Evolutionary conservation across 2,329 filamentous ascomycete species (phyloP).

Genomic region (Colletotrichum noveboracense): DNA sequence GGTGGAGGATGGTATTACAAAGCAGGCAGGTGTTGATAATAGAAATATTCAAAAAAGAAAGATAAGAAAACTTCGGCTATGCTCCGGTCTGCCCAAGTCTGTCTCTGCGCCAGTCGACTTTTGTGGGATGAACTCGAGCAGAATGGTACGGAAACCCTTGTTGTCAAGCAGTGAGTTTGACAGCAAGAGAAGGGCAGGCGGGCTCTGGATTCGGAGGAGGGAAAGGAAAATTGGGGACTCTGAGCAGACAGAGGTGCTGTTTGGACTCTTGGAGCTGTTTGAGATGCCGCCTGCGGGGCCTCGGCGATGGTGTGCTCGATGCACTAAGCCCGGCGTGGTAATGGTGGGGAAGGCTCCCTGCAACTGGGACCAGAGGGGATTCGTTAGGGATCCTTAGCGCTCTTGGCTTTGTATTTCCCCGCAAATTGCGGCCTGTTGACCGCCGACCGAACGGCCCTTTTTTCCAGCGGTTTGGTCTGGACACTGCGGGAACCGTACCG

Average conservation of each 20-base stretch:
- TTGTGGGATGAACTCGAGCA: not conserved
- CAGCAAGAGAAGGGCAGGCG: not conserved
- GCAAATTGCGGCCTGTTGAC: constrained; percentile 14
- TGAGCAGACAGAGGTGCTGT: not conserved
- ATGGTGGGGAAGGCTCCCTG: not conserved
- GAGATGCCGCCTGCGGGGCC: constrained; percentile 1
- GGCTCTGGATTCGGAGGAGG: not conserved
- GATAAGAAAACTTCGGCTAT: not conserved
- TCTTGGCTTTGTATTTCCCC: constrained; percentile 14
- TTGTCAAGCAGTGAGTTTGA: not conserved
- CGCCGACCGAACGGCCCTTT: not conserved
- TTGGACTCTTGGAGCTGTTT: not conserved
- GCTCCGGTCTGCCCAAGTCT: not conserved
- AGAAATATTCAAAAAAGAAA: not conserved
- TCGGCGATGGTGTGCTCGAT: constrained; percentile 17
- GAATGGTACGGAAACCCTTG: not conserved
- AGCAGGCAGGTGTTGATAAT: not conserved
- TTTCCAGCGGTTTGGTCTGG: constrained; percentile 2
- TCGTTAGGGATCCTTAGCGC: not conserved
- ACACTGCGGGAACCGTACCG: not conserved
- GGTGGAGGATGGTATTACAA: not conserved
- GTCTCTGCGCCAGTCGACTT: not conserved
- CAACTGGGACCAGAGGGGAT: not conserved
- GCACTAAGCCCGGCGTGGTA: not conserved
- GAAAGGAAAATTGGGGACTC: constrained; percentile 3